These are phyloP conservation scores for Cinnamomum chago DNA, from an alignment of 164 flowering plant genomes.

Conservation along the genomic window DNA sequence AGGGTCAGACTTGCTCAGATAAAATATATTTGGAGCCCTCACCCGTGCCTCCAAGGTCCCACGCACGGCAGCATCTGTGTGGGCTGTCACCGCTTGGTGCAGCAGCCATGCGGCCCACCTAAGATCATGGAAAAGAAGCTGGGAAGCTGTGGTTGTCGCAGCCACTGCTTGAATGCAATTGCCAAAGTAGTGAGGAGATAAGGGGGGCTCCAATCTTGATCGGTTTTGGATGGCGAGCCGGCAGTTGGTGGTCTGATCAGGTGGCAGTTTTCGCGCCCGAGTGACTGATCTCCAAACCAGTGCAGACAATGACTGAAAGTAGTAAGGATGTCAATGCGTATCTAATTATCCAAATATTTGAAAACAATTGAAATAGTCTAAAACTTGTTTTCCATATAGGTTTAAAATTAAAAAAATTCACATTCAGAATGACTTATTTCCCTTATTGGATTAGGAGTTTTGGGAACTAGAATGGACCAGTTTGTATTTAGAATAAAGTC, in stretches of 20 bases:
- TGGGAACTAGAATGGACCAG: no score
- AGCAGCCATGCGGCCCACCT: conserved; percentile 31
- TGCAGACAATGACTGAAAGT: conserved; percentile 14
- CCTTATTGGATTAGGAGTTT: no score
- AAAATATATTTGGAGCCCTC: not conserved
- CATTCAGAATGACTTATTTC: no score
- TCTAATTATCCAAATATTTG: no score
- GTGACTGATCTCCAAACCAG: conserved; percentile 33
- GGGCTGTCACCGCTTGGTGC: conserved; percentile 15
- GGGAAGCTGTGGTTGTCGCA: conserved; percentile 16
- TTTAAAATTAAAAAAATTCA: no score
- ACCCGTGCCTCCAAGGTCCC: conserved; percentile 10
- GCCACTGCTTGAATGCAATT: conserved; percentile 3
- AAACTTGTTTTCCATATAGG: no score
- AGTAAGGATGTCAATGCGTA: no score
- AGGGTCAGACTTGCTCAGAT: no score
- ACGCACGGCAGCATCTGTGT: conserved; percentile 1
- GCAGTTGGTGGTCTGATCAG: conserved; percentile 10
- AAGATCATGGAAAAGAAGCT: conserved; percentile 16
- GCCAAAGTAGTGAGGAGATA: conserved; percentile 37
- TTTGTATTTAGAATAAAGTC: no score
- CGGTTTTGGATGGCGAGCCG: conserved; percentile 13
- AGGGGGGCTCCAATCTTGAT: conserved; percentile 25
- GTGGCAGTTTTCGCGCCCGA: not conserved
- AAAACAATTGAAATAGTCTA: no score